Conservation (phyloP, 345 rosid species). For the Aegle marmelos region DNA sequence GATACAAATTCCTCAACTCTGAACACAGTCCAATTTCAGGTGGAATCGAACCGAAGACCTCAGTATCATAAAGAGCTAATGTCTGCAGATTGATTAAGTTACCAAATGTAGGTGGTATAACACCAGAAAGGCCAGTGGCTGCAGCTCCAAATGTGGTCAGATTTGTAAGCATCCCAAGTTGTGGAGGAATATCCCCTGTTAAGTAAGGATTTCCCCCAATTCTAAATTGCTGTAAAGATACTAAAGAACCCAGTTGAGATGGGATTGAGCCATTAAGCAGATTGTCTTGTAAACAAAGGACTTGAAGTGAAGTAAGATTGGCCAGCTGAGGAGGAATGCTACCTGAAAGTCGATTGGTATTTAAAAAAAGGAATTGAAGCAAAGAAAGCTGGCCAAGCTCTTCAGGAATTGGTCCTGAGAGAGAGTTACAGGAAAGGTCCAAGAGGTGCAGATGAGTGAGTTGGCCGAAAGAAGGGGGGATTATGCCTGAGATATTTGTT, state of each 20-base stretch:
- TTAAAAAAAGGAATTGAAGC: conserved; percentile 81
- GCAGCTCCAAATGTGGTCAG: conserved; percentile 91
- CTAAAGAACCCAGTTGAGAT: conserved; percentile 67
- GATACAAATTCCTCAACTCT: conserved; percentile 79
- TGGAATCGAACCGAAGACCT: conserved; percentile 70
- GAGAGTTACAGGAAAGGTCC: conserved; percentile 93
- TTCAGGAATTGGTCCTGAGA: conserved; percentile 64
- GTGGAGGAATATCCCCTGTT: conserved; percentile 72
- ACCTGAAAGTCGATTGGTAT: conserved; percentile 73
- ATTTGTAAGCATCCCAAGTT: conserved; percentile 69
- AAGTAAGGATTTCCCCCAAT: conserved; percentile 86
- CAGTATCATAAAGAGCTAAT: conserved; percentile 83
- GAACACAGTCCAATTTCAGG: conserved; percentile 73
- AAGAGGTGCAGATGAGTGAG: conserved; percentile 67
- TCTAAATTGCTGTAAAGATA: conserved; percentile 76
- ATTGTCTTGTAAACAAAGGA: conserved; percentile 87
- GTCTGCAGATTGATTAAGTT: conserved; percentile 83
- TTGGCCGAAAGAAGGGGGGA: conserved; percentile 76
- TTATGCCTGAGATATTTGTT: conserved; percentile 75
- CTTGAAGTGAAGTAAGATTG: conserved; percentile 62
- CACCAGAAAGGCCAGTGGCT: conserved; percentile 85
- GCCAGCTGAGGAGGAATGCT: conserved; percentile 65
- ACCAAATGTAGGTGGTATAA: conserved; percentile 78
- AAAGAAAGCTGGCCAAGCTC: conserved; percentile 71
- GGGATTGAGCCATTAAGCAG: conserved; percentile 81